Evolutionary conservation across 2,329 filamentous ascomycete genomes (phyloP), one percentile per base, ranked within the genome.

Genomic region (Acrodontium crateriforme): DNA sequence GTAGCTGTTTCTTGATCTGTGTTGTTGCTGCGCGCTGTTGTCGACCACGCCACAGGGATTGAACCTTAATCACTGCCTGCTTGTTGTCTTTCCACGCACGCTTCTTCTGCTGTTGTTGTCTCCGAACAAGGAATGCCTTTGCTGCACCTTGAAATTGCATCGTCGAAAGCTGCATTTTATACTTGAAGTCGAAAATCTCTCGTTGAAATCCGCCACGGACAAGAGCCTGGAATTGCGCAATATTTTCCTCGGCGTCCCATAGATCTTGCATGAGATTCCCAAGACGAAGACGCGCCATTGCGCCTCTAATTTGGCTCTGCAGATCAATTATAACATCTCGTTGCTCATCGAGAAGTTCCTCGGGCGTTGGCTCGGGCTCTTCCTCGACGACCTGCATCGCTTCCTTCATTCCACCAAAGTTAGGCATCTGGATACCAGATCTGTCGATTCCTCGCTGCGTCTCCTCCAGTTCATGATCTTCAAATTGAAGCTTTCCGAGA

Each of bases 361-460:
- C 81, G 43, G 95, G 87, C 0, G 81, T 84, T 48, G 95, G 89
- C 3, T 72, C 63, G 2, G 74, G 74, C 0, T 78, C 79, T 30
- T 78, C 68, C 2, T 76, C 73, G 45, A 91, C 83, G 5, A 87
- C 78, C 19, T 83, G 84, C 62, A 98, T 94, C 48, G 89, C 87
- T 38, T 84, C 87, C 27, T 85, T 78, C 80, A 98, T 95, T 34
- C 85, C 91, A 30, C 84, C 84, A 60, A 98, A 98, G 60, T 83
- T 93, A 20, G 89, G 89, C 84, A 98, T 94, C 47, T 72, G 91
- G 39, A 87, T 71, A 30, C 91, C 91, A 38, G 92, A 76, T 55
- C 89, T 92, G 60, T 98, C 89, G 24, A 98, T 71, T 25, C 89
- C 89, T 50, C 93, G 94, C 49, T 98, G 89, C 58, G 85, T 93